A percentile compares a stretch with the other conserved stretches of the same genome.
Evolutionary conservation across 345 rosid species (phyloP).

Genomic region (Arabis hirsuta): DNA sequence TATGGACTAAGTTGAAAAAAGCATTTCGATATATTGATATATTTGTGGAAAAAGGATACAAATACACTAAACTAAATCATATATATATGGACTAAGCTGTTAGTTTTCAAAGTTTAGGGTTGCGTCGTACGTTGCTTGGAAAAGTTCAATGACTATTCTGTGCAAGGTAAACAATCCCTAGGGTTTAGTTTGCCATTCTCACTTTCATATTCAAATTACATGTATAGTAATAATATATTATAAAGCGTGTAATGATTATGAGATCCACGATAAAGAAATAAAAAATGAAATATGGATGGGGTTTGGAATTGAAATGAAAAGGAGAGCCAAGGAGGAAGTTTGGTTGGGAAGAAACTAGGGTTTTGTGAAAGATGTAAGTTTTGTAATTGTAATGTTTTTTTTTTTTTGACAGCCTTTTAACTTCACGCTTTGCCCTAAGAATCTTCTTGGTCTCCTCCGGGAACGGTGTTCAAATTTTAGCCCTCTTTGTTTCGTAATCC

Average conservation of each 20-base stretch:
- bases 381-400: constrained; percentile 39
- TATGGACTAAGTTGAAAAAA: too few species aligned
- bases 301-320: constrained; percentile 43
- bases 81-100: constrained; percentile 1
- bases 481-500: neutral
- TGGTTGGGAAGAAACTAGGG: constrained; percentile 47
- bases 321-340: constrained; percentile 47
- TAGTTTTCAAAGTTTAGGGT: constrained; percentile 21
- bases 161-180: constrained; percentile 25
- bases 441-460: constrained; percentile 47
- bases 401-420: constrained; percentile 42
- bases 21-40: too few species aligned
- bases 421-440: constrained; percentile 46
- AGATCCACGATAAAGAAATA: constrained; percentile 33
- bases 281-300: constrained; percentile 34
- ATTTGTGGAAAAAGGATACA: too few species aligned
- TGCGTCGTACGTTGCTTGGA: neutral
- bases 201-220: constrained; percentile 37
- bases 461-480: constrained; percentile 41
- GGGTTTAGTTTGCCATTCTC: constrained; percentile 21
- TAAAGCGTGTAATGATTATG: constrained; percentile 43
- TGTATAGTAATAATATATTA: constrained; percentile 26
- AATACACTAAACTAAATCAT: neutral
- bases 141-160: constrained; percentile 18
- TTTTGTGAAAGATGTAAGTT: constrained; percentile 45